Conservation (phyloP, 2,329 filamentous ascomycete species). For the Colletotrichum scovillei region DNA sequence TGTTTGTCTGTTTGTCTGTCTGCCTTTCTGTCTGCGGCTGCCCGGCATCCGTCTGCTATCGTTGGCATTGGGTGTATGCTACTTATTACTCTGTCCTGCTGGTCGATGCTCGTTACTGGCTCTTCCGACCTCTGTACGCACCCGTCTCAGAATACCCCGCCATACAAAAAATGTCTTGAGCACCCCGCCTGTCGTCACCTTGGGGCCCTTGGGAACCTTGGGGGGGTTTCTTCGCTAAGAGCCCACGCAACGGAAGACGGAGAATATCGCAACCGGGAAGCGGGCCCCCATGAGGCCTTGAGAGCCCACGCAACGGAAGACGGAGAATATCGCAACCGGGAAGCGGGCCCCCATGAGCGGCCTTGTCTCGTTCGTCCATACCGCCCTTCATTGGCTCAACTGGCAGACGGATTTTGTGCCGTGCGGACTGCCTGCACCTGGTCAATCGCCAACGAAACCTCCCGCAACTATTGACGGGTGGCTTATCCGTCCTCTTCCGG, state of each 20-base stretch:
- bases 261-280: neutral
- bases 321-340: neutral
- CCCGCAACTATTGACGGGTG: constrained; percentile 33
- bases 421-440: constrained; percentile 3
- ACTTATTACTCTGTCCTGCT: neutral
- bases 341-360: neutral
- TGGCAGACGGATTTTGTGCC: neutral
- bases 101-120: neutral
- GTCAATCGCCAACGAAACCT: constrained; percentile 10
- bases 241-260: neutral
- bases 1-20: neutral
- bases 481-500: constrained; percentile 21
- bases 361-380: constrained; percentile 4
- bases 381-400: neutral
- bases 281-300: neutral
- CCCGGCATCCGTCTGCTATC: neutral
- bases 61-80: neutral
- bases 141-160: constrained; percentile 6
- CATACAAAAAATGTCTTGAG: constrained; percentile 7
- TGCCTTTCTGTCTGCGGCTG: neutral
- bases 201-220: neutral
- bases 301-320: neutral
- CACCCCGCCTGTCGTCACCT: constrained; percentile 6
- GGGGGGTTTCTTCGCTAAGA: neutral
- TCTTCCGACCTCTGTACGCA: neutral